phyloP scores from a whole-genome alignment of 257 asterid species.

The Ilex asprella region DNA sequence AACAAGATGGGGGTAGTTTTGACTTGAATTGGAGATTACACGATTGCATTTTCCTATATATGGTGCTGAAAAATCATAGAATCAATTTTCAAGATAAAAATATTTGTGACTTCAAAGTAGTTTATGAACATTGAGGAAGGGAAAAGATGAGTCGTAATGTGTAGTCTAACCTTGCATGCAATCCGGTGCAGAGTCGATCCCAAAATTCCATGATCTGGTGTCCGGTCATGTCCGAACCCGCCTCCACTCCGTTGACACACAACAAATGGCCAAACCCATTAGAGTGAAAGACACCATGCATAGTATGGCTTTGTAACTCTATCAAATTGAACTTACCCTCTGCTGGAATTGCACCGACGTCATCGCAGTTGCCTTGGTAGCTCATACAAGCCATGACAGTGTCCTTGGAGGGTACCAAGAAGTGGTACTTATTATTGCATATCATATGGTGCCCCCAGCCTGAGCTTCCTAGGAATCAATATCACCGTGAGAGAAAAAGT shows the following conservation, averaged over 20 bases:
- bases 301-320: slow-evolving; percentile 56
- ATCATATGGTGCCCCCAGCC: slow-evolving; percentile 95
- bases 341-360: too few species aligned
- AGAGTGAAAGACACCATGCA: slow-evolving; percentile 92
- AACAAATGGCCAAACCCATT: slow-evolving; percentile 95
- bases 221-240: slow-evolving; percentile 60
- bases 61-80: too few species aligned
- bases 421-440: slow-evolving; percentile 92
- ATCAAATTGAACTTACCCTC: slow-evolving; percentile 45
- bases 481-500: too few species aligned
- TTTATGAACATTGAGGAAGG: too few species aligned
- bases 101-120: too few species aligned
- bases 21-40: too few species aligned
- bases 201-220: slow-evolving; percentile 87
- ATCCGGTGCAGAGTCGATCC: slow-evolving; percentile 82
- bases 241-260: slow-evolving; percentile 66
- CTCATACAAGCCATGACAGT: slow-evolving; percentile 27
- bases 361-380: not conserved
- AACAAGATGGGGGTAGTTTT: too few species aligned
- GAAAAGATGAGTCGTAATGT: too few species aligned
- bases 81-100: too few species aligned
- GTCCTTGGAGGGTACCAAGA: slow-evolving; percentile 63
- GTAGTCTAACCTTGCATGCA: slow-evolving; percentile 61
- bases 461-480: slow-evolving; percentile 31
- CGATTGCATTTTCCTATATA: too few species aligned